phyloP scores from a whole-genome alignment of 2,329 filamentous ascomycete genomes.

The Sclerotinia sclerotiorum region DNA sequence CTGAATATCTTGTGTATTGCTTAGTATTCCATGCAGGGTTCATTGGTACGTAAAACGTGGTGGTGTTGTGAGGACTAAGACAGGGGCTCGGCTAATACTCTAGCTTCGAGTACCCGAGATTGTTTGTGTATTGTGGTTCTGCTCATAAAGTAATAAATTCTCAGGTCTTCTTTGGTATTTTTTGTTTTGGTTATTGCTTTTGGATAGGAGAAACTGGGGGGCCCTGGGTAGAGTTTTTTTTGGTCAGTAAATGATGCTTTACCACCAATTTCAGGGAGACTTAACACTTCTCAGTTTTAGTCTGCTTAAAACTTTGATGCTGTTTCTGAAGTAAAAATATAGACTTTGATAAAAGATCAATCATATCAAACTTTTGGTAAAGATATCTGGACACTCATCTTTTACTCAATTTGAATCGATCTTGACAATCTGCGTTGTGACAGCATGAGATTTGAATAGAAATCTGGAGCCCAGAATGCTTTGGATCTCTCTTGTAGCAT shows the following conservation, averaged over 20 bases:
- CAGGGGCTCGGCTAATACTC: background rate
- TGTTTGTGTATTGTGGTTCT: background rate
- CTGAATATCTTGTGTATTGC: background rate
- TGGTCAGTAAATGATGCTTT: background rate
- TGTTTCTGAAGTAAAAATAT: background rate
- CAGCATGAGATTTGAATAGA: background rate
- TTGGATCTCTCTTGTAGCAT: background rate
- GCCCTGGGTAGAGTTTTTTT: background rate
- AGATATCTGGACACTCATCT: background rate
- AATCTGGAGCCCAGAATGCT: background rate
- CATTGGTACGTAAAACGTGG: background rate
- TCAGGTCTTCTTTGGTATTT: background rate
- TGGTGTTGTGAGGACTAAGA: background rate
- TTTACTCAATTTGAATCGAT: background rate
- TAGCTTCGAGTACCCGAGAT: background rate
- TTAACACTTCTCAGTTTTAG: background rate
- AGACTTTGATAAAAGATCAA: too few species aligned
- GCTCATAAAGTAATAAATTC: background rate
- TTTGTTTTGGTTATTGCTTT: background rate
- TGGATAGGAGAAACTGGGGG: background rate
- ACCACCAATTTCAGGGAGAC: background rate
- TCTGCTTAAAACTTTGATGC: background rate
- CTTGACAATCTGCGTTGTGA: background rate
- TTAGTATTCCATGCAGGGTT: background rate
- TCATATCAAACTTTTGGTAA: rapidly evolving